A percentile compares a stretch with the other conserved stretches of the same genome.
These are phyloP conservation scores for Tuber aestivum DNA, from an alignment of 495 filamentous ascomycete species.

Conservation along the genomic window DNA sequence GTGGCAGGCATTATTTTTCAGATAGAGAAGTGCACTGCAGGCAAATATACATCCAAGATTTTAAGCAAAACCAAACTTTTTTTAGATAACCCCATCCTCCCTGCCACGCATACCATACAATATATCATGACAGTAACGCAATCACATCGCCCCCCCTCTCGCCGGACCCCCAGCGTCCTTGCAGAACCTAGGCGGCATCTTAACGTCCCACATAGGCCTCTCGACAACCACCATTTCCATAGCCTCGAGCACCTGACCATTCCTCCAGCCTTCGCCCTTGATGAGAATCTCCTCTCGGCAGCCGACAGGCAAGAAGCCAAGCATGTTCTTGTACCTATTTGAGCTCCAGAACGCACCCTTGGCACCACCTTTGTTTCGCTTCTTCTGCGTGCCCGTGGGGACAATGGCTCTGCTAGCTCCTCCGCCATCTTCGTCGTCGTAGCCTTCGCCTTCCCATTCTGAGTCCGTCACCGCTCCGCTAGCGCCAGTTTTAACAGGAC, in stretches of 20 bases:
- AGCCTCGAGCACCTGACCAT: conserved; percentile 51
- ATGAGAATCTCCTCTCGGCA: conserved; percentile 38
- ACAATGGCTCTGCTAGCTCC: conserved; percentile 41
- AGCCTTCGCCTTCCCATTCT: conserved; percentile 44
- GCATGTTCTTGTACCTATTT: conserved; percentile 82
- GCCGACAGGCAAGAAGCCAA: conserved; percentile 74
- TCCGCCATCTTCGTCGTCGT: conserved; percentile 47
- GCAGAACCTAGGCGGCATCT: conserved; percentile 67
- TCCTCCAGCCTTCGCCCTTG: conserved; percentile 41
- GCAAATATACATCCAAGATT: not conserved
- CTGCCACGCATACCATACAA: not conserved
- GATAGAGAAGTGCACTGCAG: not conserved
- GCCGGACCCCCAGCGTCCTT: conserved; percentile 34
- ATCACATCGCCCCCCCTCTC: not conserved
- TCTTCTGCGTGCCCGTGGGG: conserved; percentile 43
- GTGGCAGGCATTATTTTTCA: not conserved
- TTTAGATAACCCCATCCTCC: not conserved
- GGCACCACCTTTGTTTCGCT: conserved; percentile 15
- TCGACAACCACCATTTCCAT: conserved; percentile 87
- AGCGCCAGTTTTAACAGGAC: not conserved
- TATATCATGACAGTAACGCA: not conserved
- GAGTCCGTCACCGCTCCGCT: conserved; percentile 46
- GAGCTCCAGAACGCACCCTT: conserved; percentile 63
- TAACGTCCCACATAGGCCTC: conserved; percentile 76
- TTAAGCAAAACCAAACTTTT: not conserved